Conservation (phyloP, 2,329 filamentous ascomycete genomes). For the Aureobasidium namibiae region DNA sequence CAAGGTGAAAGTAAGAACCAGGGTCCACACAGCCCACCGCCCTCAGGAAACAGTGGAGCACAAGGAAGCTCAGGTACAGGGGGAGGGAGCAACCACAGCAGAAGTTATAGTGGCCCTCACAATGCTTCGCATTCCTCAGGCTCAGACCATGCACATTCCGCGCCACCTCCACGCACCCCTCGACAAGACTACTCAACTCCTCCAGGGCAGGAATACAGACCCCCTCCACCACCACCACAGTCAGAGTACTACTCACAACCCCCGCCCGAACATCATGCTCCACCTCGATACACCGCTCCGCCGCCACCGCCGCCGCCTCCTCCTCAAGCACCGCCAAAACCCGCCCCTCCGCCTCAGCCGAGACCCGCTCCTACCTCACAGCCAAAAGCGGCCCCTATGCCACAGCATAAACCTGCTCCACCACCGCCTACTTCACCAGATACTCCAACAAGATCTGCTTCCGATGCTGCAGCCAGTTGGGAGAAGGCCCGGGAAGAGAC, state of each 20-base stretch:
- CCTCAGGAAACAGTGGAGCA: conserved; percentile 19
- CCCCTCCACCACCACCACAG: conserved; percentile 11
- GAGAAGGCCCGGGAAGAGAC: conserved; percentile 63
- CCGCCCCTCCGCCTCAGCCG: conserved; percentile 16
- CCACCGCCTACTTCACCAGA: conserved; percentile 19
- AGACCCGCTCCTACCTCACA: conserved; percentile 16
- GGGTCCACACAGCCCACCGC: conserved; percentile 20
- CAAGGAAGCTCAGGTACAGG: neutral
- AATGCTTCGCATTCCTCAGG: conserved; percentile 17
- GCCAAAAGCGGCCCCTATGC: conserved; percentile 13
- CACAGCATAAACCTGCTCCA: conserved; percentile 7
- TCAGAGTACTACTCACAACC: neutral
- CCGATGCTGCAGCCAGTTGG: conserved; percentile 35
- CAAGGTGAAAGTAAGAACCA: conserved; percentile 41
- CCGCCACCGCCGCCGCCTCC: conserved; percentile 12
- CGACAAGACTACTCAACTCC: conserved; percentile 16
- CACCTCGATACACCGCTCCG: conserved; percentile 11
- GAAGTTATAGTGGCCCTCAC: conserved; percentile 15
- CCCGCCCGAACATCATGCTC: conserved; percentile 8
- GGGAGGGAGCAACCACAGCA: neutral
- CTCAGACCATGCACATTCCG: conserved; percentile 13
- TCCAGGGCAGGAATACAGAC: conserved; percentile 9
- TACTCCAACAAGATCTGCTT: conserved; percentile 26
- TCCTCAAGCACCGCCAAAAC: conserved; percentile 10
- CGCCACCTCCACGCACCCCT: neutral